Percentiles rank a stretch among this genome's conserved stretches.
These are phyloP conservation scores for Ceratocystis papillata DNA, from an alignment of 2,329 filamentous ascomycete genomes.

Conservation along the genomic window DNA sequence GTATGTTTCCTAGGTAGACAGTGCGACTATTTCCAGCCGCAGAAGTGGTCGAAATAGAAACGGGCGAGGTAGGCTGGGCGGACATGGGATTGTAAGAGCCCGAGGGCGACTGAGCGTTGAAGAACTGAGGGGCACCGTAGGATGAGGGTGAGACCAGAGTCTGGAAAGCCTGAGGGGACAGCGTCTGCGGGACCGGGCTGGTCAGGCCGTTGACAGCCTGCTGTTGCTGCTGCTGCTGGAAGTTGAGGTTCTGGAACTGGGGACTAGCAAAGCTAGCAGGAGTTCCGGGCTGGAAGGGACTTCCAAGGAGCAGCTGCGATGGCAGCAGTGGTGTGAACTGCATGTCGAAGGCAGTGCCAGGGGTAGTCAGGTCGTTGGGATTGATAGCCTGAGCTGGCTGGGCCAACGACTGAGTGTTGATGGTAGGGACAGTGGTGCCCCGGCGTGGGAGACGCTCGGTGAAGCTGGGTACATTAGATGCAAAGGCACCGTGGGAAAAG, in stretches of 20 bases:
- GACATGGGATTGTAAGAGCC: constrained; percentile 52
- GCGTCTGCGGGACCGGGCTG: constrained; percentile 64
- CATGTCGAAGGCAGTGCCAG: constrained; percentile 89
- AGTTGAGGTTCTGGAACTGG: constrained; percentile 77
- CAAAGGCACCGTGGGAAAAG: constrained; percentile 87
- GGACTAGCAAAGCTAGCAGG: constrained; percentile 81
- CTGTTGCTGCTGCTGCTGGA: constrained; percentile 52
- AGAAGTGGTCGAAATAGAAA: constrained; percentile 66
- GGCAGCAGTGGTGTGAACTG: constrained; percentile 94
- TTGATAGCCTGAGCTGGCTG: constrained; percentile 36
- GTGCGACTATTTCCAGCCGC: constrained; percentile 88
- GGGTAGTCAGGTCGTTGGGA: constrained; percentile 66
- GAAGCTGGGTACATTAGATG: constrained; percentile 75
- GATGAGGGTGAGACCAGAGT: constrained; percentile 75
- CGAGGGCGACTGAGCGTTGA: constrained; percentile 76
- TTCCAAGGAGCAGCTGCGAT: constrained; percentile 86
- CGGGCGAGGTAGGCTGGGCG: constrained; percentile 59
- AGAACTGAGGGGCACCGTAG: constrained; percentile 72
- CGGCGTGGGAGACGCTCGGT: constrained; percentile 77
- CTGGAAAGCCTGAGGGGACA: constrained; percentile 77
- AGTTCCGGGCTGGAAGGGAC: constrained; percentile 91
- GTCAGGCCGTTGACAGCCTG: constrained; percentile 52
- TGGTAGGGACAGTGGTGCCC: constrained; percentile 71
- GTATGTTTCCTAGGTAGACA: constrained; percentile 95
- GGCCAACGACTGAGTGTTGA: constrained; percentile 70